Evolutionary conservation across 2,329 filamentous ascomycete species (phyloP).

Genomic region (Didymella pomorum): DNA sequence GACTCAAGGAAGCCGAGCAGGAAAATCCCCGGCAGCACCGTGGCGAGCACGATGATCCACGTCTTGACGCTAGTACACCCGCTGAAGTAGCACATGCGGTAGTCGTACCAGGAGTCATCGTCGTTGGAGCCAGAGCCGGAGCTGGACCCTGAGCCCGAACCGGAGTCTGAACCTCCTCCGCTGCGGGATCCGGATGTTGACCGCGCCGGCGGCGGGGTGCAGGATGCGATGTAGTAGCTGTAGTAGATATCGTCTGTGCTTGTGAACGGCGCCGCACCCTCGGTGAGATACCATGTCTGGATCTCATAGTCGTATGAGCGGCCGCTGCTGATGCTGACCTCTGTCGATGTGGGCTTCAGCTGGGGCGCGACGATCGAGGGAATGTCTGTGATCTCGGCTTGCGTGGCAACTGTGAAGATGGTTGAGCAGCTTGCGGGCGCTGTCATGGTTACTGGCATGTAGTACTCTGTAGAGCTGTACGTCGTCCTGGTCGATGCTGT

Average conservation of each 20-base stretch:
- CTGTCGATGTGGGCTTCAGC: slow-evolving; percentile 35
- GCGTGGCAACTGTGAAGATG: slow-evolving; percentile 31
- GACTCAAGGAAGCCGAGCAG: slow-evolving; percentile 44
- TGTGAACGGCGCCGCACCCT: slow-evolving; percentile 37
- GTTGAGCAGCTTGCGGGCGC: slow-evolving; percentile 41
- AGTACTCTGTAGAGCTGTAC: slow-evolving; percentile 25
- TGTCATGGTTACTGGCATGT: slow-evolving; percentile 44
- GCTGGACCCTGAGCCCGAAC: not conserved
- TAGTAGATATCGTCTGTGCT: slow-evolving; percentile 35
- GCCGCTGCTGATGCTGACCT: slow-evolving; percentile 16
- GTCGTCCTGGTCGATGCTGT: slow-evolving; percentile 16
- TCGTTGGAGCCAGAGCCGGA: slow-evolving; percentile 8
- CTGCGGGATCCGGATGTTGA: slow-evolving; percentile 18
- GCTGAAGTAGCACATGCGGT: slow-evolving; percentile 19
- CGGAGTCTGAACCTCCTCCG: slow-evolving; percentile 4
- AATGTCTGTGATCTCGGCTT: slow-evolving; percentile 28
- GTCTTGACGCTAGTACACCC: slow-evolving; percentile 26
- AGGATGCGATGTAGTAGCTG: slow-evolving; percentile 34
- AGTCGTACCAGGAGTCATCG: slow-evolving; percentile 17
- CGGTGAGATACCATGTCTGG: slow-evolving; percentile 40
- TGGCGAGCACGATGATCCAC: slow-evolving; percentile 43
- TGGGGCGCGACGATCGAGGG: slow-evolving; percentile 37
- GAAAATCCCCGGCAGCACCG: slow-evolving; percentile 40
- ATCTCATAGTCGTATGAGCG: slow-evolving; percentile 23
- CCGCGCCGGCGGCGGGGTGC: slow-evolving; percentile 29